Evolutionary conservation across 306 rosid species (phyloP).

Genomic region (Spatholobus suberectus): DNA sequence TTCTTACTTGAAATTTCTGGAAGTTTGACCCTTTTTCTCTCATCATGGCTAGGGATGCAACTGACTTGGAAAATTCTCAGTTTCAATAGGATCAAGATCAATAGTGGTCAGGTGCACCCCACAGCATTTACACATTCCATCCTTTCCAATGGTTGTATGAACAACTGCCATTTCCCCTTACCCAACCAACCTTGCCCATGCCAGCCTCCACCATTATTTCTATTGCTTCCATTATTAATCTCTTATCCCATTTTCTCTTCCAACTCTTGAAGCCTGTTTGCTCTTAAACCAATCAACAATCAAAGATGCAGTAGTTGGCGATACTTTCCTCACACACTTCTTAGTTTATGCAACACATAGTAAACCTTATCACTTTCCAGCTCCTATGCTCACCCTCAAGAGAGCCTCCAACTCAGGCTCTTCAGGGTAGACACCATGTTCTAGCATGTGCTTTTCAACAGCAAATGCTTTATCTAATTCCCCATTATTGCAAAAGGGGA

Average conservation of each 20-base stretch:
- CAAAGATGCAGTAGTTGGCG: constrained; percentile 63
- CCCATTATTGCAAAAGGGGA: constrained; percentile 68
- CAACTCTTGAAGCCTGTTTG: constrained; percentile 74
- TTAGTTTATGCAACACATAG: constrained; percentile 81
- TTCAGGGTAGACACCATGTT: constrained; percentile 84
- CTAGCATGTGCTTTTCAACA: constrained; percentile 89
- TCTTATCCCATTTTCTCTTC: constrained; percentile 78
- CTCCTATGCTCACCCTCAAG: constrained; percentile 64
- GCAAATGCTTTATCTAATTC: constrained; percentile 79
- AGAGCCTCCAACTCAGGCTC: constrained; percentile 90
- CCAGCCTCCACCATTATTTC: constrained; percentile 98
- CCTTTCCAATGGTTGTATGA: constrained; percentile 64
- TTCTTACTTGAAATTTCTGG: constrained; percentile 85
- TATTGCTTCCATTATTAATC: constrained; percentile 57
- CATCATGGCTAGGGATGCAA: constrained; percentile 74
- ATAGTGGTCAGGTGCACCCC: constrained; percentile 72
- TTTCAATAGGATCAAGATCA: constrained; percentile 91
- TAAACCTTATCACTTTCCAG: constrained; percentile 74
- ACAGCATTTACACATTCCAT: constrained; percentile 86
- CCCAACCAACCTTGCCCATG: constrained; percentile 97
- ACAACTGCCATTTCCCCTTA: constrained; percentile 78
- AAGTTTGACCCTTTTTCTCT: constrained; percentile 78
- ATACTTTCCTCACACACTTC: constrained; percentile 74
- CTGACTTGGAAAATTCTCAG: constrained; percentile 88
- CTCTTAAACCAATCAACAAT: constrained; percentile 74